These are phyloP conservation scores for Amphirosellinia nigrospora DNA, from an alignment of 495 filamentous ascomycete species.

Conservation along the genomic window DNA sequence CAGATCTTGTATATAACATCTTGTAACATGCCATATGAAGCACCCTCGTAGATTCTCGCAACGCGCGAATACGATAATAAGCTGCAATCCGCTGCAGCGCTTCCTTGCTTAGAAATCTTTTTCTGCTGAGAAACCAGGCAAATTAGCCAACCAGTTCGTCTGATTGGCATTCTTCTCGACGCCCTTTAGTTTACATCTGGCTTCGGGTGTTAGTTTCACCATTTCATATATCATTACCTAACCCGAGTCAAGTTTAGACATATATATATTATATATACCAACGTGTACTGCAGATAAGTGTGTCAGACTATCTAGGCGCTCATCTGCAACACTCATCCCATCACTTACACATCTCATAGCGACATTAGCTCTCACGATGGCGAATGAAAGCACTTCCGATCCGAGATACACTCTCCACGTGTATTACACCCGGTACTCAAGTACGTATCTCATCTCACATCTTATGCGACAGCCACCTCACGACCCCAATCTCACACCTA, in stretches of 20 bases:
- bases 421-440: constrained; percentile 37
- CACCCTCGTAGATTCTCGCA: neutral
- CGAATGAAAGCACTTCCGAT: constrained; percentile 11
- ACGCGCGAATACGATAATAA: neutral
- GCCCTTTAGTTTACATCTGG: constrained; percentile 16
- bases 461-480: neutral
- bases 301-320: neutral
- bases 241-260: neutral
- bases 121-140: constrained; percentile 6
- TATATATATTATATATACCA: neutral
- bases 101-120: neutral
- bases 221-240: no score
- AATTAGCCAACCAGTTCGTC: neutral
- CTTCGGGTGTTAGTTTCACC: no score
- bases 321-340: neutral
- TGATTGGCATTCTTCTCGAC: neutral
- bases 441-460: constrained; percentile 20
- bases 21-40: neutral
- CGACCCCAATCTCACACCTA: neutral
- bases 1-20: neutral
- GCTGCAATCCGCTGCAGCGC: neutral
- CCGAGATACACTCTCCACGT: constrained; percentile 28
- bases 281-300: no score
- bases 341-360: neutral
- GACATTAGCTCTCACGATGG: constrained; percentile 20